Conservation (phyloP, 2,329 filamentous ascomycete species). For the Hymenoscyphus linearis region DNA sequence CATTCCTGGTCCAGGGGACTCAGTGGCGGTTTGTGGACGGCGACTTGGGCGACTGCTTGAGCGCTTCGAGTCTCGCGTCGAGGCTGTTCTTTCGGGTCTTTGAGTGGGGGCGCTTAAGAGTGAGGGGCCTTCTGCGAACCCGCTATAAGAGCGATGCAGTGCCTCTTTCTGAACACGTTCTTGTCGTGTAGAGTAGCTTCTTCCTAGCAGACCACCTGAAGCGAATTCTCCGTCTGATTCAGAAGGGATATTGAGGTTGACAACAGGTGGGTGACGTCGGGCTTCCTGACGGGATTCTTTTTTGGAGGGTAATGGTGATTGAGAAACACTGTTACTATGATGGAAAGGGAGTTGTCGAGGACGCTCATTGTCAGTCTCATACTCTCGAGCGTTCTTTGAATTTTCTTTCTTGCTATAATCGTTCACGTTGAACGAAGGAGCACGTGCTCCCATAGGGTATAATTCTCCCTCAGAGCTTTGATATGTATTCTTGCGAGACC, state of each 20-base stretch:
- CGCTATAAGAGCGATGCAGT: conserved; percentile 12
- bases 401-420: conserved; percentile 40
- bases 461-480: conserved; percentile 45
- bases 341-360: conserved; percentile 30
- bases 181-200: conserved; percentile 44
- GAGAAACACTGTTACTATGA: conserved; percentile 23
- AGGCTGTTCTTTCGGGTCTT: conserved; percentile 25
- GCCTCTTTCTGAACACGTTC: conserved; percentile 32
- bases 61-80: conserved; percentile 23
- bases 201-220: conserved; percentile 42
- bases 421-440: conserved; percentile 60
- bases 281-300: conserved; percentile 17
- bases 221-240: conserved; percentile 37
- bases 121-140: conserved; percentile 35
- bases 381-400: conserved; percentile 9
- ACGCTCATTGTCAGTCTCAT: conserved; percentile 27
- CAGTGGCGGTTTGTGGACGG: conserved; percentile 4
- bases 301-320: conserved; percentile 10
- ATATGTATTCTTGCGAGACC: conserved; percentile 7
- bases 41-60: conserved; percentile 6
- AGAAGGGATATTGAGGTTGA: conserved; percentile 22
- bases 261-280: conserved; percentile 23
- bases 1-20: not conserved
- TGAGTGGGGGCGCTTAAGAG: conserved; percentile 18
- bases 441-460: conserved; percentile 62